These are phyloP conservation scores for Wallacemonas sp. DNA, from an alignment of 208 protist genomes.

Conservation along the genomic window DNA sequence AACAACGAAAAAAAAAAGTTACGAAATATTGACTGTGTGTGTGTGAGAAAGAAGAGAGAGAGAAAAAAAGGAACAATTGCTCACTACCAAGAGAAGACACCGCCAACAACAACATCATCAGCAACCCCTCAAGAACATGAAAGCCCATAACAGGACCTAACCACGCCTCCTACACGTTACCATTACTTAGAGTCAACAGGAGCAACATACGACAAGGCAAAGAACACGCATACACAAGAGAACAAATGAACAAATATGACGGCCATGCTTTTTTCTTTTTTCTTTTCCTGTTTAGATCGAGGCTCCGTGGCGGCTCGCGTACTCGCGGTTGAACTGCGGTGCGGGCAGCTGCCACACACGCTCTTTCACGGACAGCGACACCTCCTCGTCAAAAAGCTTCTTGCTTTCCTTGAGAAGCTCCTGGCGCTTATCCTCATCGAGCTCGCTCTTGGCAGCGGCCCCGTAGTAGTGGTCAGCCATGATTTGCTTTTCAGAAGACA, in stretches of 20 bases:
- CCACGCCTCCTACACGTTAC: no score
- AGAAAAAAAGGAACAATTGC: no score
- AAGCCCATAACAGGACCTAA: no score
- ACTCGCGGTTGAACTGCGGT: constrained; percentile 57
- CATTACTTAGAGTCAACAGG: no score
- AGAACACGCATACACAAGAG: not conserved
- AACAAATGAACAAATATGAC: no score
- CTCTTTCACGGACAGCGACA: constrained; percentile 78
- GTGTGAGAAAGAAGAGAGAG: no score
- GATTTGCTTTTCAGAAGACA: constrained; percentile 84
- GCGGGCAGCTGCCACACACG: constrained; percentile 77
- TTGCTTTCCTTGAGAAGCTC: constrained; percentile 50
- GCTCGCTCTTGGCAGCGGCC: constrained; percentile 18
- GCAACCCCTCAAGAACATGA: no score
- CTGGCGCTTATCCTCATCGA: constrained; percentile 32
- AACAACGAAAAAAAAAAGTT: not conserved
- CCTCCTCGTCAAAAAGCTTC: constrained; percentile 84
- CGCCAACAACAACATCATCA: no score
- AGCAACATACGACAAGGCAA: no score
- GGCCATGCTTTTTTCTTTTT: constrained; percentile 9
- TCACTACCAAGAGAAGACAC: no score
- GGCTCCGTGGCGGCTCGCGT: constrained; percentile 43
- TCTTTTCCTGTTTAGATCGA: constrained; percentile 3
- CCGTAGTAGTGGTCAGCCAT: constrained; percentile 85
- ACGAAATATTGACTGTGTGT: no score